Percentiles rank a stretch among this genome's conserved stretches.
Evolutionary conservation across 345 rosid species (phyloP).

Genomic region (Populus nigra): DNA sequence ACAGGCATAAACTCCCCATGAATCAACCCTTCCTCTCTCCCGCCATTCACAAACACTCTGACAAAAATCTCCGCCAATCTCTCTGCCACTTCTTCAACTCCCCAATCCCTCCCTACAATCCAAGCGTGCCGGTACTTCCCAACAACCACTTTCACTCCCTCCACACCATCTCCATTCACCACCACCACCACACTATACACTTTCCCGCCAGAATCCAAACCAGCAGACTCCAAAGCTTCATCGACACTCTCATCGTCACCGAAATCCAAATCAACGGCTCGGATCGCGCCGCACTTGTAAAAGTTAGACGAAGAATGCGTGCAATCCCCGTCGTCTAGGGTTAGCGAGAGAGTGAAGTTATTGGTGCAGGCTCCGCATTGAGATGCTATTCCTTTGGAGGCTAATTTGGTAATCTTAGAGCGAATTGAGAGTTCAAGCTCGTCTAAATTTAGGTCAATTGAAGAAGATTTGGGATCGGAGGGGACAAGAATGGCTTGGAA

Average conservation of each 20-base stretch:
- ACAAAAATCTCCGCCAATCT: slow-evolving; percentile 67
- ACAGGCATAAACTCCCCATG: slow-evolving; percentile 91
- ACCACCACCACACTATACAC: slow-evolving; percentile 58
- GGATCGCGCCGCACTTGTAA: slow-evolving; percentile 52
- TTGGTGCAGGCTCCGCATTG: slow-evolving; percentile 50
- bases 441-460: slow-evolving; percentile 20
- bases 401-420: slow-evolving; percentile 40
- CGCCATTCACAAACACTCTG: slow-evolving; percentile 79
- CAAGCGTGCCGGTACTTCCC: slow-evolving; percentile 89
- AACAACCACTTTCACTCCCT: slow-evolving; percentile 52
- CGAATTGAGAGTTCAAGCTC: slow-evolving; percentile 41
- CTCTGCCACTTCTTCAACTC: slow-evolving; percentile 34
- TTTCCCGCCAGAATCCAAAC: slow-evolving; percentile 37
- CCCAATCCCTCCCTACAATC: slow-evolving; percentile 59
- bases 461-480: slow-evolving; percentile 26
- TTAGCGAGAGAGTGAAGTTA: slow-evolving; percentile 57
- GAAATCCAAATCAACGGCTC: slow-evolving; percentile 32
- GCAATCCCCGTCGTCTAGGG: slow-evolving; percentile 26
- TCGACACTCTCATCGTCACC: slow-evolving; percentile 53
- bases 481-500: slow-evolving; percentile 64
- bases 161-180: slow-evolving; percentile 37
- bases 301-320: slow-evolving; percentile 10
- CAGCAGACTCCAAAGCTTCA: slow-evolving; percentile 48
- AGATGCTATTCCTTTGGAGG: slow-evolving; percentile 31
- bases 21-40: slow-evolving; percentile 66